Conservation (phyloP, 768 basidiomycete genomes). For the Trametes punicea region DNA sequence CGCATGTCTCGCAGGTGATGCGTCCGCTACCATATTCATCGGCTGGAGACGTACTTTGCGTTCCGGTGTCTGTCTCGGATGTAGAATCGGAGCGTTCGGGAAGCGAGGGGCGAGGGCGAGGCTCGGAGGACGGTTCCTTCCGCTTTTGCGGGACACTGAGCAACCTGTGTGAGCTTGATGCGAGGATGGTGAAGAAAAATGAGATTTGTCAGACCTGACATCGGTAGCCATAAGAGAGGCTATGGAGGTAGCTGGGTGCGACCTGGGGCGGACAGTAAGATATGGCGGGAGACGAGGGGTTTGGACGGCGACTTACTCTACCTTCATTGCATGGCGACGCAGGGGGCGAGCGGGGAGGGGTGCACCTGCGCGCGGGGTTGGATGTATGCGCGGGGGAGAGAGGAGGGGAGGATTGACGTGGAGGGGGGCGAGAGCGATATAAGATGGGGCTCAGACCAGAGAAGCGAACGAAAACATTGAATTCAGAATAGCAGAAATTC, state of each 20-base stretch:
- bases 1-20: slow-evolving; percentile 65
- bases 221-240: slow-evolving; percentile 19
- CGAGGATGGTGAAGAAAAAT: not conserved
- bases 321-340: slow-evolving; percentile 10
- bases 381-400: slow-evolving; percentile 8
- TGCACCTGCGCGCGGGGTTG: not conserved
- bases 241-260: slow-evolving; percentile 9
- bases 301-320: slow-evolving; percentile 15
- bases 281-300: not conserved
- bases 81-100: slow-evolving; percentile 6
- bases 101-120: slow-evolving; percentile 4
- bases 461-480: slow-evolving; percentile 32
- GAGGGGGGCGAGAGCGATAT: slow-evolving; percentile 23
- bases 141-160: slow-evolving; percentile 39
- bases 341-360: not conserved
- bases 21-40: slow-evolving; percentile 65
- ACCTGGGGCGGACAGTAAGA: not conserved
- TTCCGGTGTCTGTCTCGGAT: slow-evolving; percentile 8
- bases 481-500: slow-evolving; percentile 29
- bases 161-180: not conserved
- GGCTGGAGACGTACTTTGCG: slow-evolving; percentile 21
- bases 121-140: slow-evolving; percentile 32
- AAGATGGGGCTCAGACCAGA: slow-evolving; percentile 25
- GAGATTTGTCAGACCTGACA: slow-evolving; percentile 11
- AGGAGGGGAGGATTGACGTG: slow-evolving; percentile 23